Base-by-base conservation (phyloP, 2,329 filamentous ascomycete species). In the Xylaria sp. region DNA sequence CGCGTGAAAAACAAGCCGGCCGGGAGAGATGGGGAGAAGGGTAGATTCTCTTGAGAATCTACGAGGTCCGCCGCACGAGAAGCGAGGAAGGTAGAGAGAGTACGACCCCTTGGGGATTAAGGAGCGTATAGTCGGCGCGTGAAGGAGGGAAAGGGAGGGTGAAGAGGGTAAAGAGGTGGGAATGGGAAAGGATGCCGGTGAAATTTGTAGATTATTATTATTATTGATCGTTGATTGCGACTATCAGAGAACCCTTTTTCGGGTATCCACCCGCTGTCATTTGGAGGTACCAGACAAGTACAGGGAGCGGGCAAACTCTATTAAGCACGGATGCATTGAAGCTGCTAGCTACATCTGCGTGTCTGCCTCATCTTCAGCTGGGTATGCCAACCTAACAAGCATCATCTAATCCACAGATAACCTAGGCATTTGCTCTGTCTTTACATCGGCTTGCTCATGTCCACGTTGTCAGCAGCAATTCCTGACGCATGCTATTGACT, bases 181-280 rank as follows among this genome's bases (percentile, higher is more conserved):
- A 45, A 44, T 40, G 39, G 21, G 55, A 56, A 49, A 45, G 53
- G 48, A 51, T 52, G 49, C 52, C 58, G 44, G 55, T 56, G 50
- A 60, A 60, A 46, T 58, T 58, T 52, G 52, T 56, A 56, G 56
- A 61, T 56, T 61, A 44, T 49, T 45, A 59, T 56, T 59, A 59
- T 59, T 56, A n/a, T n/a, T n/a, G n/a, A n/a, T n/a, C n/a, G n/a
- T n/a, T 34, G 29, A 34, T 34, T 34, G 29, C 44, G 43, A 57
- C 57, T 60, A 60, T 60, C 57, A 45, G 53, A 54, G 52, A 52
- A 57, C 51, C 52, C 46, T 53, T 54, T 55, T 50, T 50, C 49
- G 54, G 21, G n/a, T 19, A 45, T 18, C 43, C 43, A 17, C 20
- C n/a, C 26, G 8, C 29, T 34, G 29, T 34, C 29, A 13, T 34